Percentiles rank a stretch among this genome's conserved stretches.
phyloP scores from a whole-genome alignment of 306 rosid genomes.

The Heteromeles arbutifolia region DNA sequence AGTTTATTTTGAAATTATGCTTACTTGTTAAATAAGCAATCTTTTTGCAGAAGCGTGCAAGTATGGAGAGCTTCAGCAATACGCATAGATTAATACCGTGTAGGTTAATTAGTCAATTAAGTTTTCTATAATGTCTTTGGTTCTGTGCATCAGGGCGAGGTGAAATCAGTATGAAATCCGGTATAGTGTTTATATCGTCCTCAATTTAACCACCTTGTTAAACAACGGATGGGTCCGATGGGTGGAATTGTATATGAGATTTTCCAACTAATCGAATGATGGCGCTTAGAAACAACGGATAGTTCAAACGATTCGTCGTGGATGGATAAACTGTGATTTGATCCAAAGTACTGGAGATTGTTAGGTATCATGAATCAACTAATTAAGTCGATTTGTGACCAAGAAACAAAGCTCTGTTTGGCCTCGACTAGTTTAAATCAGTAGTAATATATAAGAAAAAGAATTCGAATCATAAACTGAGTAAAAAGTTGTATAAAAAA shows the following conservation, averaged over 20 bases:
- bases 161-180: no score
- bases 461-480: not conserved
- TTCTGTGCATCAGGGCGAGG: not conserved
- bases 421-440: not conserved
- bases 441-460: not conserved
- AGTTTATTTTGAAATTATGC: no score
- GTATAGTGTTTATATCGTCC: not conserved
- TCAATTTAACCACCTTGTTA: no score
- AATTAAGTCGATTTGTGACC: no score
- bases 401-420: not conserved
- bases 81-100: no score
- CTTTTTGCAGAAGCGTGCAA: no score
- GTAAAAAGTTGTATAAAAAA: not conserved
- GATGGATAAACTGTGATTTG: not conserved
- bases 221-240: not conserved
- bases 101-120: no score
- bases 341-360: not conserved
- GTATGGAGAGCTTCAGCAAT: no score
- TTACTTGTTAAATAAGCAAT: no score
- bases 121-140: no score
- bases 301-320: not conserved
- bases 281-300: not conserved
- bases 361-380: not conserved
- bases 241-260: not conserved
- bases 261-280: not conserved